Base-by-base conservation (phyloP, 2,329 filamentous ascomycete species). In the Lecanicillium sp. region DNA sequence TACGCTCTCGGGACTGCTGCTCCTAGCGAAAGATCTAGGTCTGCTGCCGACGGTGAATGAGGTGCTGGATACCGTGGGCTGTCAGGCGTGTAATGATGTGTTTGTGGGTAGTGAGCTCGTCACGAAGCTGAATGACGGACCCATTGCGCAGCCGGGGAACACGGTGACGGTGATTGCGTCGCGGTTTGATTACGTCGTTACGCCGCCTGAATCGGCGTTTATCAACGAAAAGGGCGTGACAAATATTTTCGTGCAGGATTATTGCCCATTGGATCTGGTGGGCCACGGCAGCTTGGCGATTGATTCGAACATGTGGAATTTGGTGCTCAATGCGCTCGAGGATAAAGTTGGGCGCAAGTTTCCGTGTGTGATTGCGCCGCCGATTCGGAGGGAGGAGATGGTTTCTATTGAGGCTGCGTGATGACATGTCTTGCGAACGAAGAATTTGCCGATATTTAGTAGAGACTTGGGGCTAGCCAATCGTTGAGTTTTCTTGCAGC, bases 131-230 rank as follows among this genome's bases (percentile, higher is more conserved):
- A 42, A 41, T n/a, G 32, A 35, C 14, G 41, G 33, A n/a, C 32
- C 34, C 13, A 46, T 47, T 20, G 37, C 41, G 10, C 45, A 46
- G 34, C 31, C 36, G 5, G 45, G 45, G 3, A 46, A 44, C 36
- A 43, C 41, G 33, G 41, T 45, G 15, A 46, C 40, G 13, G 33
- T 47, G 22, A 43, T 47, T 29, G 37, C 45, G 9, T 39, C 39
- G 4, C 39, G 19, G 9, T 36, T 22, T 6, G 45, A 47, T 22
- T 36, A 37, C 10, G 31, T 47, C 11, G 45, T 47, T 18, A 43
- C 44, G 7, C 45, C 45, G 4, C 31, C 43, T 5, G 30, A n/a
- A 4, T 33, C 17, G 20, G 35, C 44, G 13, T 34, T 38, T 10
- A 37, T 47, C 17, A 18, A 47, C 3, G 41, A 47, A 27, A 14